Evolutionary conservation across 352 stramenopile species (phyloP).

Genomic region (Pythium apleroticum): DNA sequence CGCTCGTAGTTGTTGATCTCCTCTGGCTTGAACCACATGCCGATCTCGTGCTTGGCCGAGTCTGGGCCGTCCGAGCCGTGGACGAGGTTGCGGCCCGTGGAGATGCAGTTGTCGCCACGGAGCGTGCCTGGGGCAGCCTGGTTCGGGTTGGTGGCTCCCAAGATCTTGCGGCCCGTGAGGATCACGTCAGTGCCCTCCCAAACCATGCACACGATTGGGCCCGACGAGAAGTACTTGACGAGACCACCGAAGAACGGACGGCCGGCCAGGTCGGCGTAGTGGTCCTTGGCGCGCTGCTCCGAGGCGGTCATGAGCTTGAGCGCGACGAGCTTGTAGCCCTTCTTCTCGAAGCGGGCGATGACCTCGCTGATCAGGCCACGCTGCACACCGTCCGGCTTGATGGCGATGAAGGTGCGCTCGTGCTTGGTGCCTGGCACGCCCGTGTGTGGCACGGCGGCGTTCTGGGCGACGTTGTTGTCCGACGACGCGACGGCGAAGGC

Average conservation of each 20-base stretch:
- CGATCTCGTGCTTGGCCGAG: constrained; percentile 91
- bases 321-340: constrained; percentile 94
- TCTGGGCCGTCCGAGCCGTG: constrained; percentile 93
- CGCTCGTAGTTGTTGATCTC: constrained; percentile 92
- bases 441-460: constrained; percentile 45
- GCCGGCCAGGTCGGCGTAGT: constrained; percentile 93
- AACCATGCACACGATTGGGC: constrained; percentile 95
- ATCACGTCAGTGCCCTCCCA: constrained; percentile 94
- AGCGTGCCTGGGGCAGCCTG: constrained; percentile 92
- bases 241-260: constrained; percentile 93
- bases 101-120: constrained; percentile 93
- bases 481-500: constrained; percentile 44
- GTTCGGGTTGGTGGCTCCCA: constrained; percentile 95
- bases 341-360: constrained; percentile 95
- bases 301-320: constrained; percentile 94
- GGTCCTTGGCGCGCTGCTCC: constrained; percentile 86
- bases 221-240: constrained; percentile 91
- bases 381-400: constrained; percentile 95
- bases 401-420: constrained; percentile 95
- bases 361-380: constrained; percentile 93
- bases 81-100: constrained; percentile 90
- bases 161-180: constrained; percentile 93
- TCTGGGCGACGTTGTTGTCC: constrained; percentile 46
- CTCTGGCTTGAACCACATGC: constrained; percentile 92
- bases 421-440: constrained; percentile 90